Evolutionary conservation across 306 rosid species (phyloP).

Genomic region (Fagus sylvatica): DNA sequence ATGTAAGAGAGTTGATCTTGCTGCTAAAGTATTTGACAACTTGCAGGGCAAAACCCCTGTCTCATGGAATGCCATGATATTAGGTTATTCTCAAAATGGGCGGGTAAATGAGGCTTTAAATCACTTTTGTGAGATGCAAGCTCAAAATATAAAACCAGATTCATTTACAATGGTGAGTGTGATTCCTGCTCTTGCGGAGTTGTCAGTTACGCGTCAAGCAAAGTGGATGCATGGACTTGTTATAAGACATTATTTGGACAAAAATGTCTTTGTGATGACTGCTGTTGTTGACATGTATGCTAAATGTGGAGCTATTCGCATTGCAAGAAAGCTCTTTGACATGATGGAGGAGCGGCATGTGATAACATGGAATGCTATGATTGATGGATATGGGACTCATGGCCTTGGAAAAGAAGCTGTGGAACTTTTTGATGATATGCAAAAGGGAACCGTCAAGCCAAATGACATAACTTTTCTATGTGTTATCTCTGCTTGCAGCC

Average conservation of each 20-base stretch:
- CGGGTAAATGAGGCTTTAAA: slow-evolving; percentile 59
- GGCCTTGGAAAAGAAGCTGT: slow-evolving; percentile 70
- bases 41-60: slow-evolving; percentile 62
- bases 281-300: slow-evolving; percentile 85
- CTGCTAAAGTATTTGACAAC: slow-evolving; percentile 56
- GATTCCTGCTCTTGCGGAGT: slow-evolving; percentile 75
- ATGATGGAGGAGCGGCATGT: slow-evolving; percentile 78
- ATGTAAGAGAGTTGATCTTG: slow-evolving; percentile 74
- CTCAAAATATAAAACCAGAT: slow-evolving; percentile 60
- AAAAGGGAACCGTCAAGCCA: slow-evolving; percentile 52
- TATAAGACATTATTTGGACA: slow-evolving; percentile 61
- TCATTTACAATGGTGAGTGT: slow-evolving; percentile 88
- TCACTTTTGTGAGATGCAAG: slow-evolving; percentile 65
- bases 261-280: slow-evolving; percentile 70
- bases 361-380: slow-evolving; percentile 91
- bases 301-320: slow-evolving; percentile 70
- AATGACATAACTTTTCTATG: slow-evolving; percentile 66
- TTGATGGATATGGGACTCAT: slow-evolving; percentile 88
- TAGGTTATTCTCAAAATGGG: slow-evolving; percentile 87
- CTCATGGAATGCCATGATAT: slow-evolving; percentile 91
- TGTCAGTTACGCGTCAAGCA: slow-evolving; percentile 78
- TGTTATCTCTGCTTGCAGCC: slow-evolving; percentile 84
- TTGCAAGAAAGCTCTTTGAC: slow-evolving; percentile 74
- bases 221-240: slow-evolving; percentile 95
- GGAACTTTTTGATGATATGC: slow-evolving; percentile 68